Evolutionary conservation across 352 stramenopile genomes (phyloP).

Genomic region (Globisporangium echinulatum): DNA sequence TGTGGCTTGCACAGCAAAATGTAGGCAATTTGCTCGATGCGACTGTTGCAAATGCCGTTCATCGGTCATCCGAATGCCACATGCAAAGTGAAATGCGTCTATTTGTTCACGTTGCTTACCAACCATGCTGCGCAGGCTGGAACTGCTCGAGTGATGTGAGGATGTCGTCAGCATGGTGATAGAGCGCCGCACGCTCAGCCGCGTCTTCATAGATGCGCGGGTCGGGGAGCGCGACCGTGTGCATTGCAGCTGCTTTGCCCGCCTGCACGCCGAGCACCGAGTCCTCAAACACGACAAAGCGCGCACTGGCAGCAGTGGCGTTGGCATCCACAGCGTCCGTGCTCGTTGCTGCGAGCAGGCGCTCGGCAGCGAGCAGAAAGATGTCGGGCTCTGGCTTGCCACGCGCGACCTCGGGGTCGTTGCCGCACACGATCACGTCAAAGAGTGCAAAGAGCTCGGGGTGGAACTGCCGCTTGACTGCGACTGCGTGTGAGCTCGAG

Average conservation of each 20-base stretch:
- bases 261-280: slow-evolving; percentile 61
- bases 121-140: slow-evolving; percentile 48
- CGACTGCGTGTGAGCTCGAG: slow-evolving; percentile 56
- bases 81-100: background rate
- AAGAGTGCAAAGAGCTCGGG: slow-evolving; percentile 74
- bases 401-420: slow-evolving; percentile 54
- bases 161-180: slow-evolving; percentile 52
- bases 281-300: slow-evolving; percentile 75
- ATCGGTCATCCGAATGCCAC: background rate
- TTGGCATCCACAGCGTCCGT: background rate
- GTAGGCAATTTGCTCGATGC: too few species aligned
- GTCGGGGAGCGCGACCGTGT: slow-evolving; percentile 67
- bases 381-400: slow-evolving; percentile 81
- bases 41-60: too few species aligned
- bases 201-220: slow-evolving; percentile 50
- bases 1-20: too few species aligned
- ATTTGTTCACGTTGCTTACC: slow-evolving; percentile 7
- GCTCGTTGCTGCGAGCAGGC: slow-evolving; percentile 36
- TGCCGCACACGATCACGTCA: slow-evolving; percentile 64
- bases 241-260: slow-evolving; percentile 57
- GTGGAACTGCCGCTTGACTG: slow-evolving; percentile 57
- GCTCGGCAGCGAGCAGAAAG: slow-evolving; percentile 57
- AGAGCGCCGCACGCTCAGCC: slow-evolving; percentile 36
- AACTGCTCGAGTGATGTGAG: slow-evolving; percentile 59
- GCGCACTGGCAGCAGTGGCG: slow-evolving; percentile 1